A percentile compares a stretch with the other conserved stretches of the same genome.
Evolutionary conservation across 257 asterid species (phyloP).

Genomic region (Echium plantagineum): DNA sequence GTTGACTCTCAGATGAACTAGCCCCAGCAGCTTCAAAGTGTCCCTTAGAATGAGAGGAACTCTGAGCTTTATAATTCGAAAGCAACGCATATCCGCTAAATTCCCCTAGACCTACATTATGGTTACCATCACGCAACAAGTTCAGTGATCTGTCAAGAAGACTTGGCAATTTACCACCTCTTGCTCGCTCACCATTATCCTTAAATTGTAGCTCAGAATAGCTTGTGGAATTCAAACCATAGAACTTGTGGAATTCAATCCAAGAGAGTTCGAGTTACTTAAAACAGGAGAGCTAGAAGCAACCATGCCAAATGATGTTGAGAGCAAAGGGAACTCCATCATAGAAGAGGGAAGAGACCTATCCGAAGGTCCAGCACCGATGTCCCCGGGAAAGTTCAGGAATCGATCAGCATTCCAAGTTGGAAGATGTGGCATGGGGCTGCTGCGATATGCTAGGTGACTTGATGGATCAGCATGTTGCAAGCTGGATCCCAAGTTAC

Average conservation of each 20-base stretch:
- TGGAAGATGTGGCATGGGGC: conserved; percentile 28
- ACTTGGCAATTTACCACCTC: conserved; percentile 36
- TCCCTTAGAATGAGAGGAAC: conserved; percentile 33
- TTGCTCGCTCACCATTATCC: conserved; percentile 21
- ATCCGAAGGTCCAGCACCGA: conserved; percentile 31
- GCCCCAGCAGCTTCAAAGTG: conserved; percentile 36
- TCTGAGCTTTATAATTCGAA: conserved; percentile 20
- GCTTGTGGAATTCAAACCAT: not conserved
- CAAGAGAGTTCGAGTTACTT: conserved; percentile 38
- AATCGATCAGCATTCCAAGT: conserved; percentile 36
- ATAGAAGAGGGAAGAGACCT: conserved; percentile 32
- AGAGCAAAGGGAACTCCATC: conserved; percentile 38
- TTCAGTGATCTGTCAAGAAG: conserved; percentile 20
- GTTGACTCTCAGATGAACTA: conserved; percentile 35
- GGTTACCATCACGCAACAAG: conserved; percentile 14
- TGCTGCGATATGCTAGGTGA: conserved; percentile 16
- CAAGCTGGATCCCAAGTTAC: conserved; percentile 38
- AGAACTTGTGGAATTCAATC: conserved; percentile 15
- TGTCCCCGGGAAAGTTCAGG: conserved; percentile 40
- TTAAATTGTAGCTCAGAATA: conserved; percentile 10
- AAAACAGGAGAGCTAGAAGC: conserved; percentile 36
- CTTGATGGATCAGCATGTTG: conserved; percentile 33
- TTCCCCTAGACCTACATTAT: conserved; percentile 32
- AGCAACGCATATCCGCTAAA: conserved; percentile 16
- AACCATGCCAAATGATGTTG: conserved; percentile 50